A percentile compares a stretch with the other conserved stretches of the same genome.
phyloP scores from a whole-genome alignment of 129 eudicot genomes.

The Lonicera japonica region DNA sequence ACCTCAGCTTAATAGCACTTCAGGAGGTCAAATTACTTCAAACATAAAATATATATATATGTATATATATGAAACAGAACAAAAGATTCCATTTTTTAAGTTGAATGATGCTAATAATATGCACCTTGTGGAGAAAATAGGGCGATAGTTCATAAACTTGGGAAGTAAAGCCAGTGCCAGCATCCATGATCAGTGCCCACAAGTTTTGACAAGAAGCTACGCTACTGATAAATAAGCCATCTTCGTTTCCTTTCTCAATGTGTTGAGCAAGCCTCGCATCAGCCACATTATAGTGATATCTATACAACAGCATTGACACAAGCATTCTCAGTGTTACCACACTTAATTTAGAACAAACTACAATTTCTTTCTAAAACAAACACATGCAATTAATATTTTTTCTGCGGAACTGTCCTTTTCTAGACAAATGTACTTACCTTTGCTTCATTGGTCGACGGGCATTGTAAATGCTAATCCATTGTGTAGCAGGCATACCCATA shows the following conservation, averaged over 20 bases:
- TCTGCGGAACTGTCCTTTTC: not conserved
- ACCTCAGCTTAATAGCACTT: not conserved
- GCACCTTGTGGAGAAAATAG: conserved; percentile 63
- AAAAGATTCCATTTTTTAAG: not conserved
- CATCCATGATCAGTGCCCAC: conserved; percentile 95
- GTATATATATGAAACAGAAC: not conserved
- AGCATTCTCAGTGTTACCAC: not conserved
- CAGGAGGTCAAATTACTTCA: no score
- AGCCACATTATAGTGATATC: conserved; percentile 85
- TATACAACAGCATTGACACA: conserved; percentile 22
- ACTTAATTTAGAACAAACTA: not conserved
- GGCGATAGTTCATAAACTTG: conserved; percentile 81
- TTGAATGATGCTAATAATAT: not conserved
- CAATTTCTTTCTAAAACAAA: not conserved
- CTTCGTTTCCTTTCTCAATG: conserved; percentile 73
- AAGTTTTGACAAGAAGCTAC: conserved; percentile 66
- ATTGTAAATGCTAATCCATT: conserved; percentile 22
- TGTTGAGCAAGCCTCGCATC: conserved; percentile 64
- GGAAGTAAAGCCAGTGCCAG: conserved; percentile 68
- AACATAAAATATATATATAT: no score
- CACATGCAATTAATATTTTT: not conserved
- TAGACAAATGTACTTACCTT: conserved; percentile 3
- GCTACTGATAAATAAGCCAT: conserved; percentile 69
- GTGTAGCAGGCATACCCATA: conserved; percentile 19
- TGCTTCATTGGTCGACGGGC: conserved; percentile 28